A percentile compares a stretch with the other conserved stretches of the same genome.
Conservation (phyloP, 805 yeast species). For the Candida takata region DNA sequence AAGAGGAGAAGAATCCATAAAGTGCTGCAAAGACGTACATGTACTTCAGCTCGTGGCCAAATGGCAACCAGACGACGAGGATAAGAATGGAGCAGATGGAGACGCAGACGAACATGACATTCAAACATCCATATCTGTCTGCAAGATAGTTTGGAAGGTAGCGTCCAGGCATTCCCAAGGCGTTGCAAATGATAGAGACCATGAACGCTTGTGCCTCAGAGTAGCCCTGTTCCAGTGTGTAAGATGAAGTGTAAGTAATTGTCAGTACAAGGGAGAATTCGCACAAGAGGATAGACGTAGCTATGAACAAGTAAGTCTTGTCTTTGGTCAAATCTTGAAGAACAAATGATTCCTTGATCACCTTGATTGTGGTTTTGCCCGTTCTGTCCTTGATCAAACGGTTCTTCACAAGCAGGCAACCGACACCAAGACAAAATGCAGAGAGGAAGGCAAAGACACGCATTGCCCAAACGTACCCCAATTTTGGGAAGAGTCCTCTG, state of each 20-base stretch:
- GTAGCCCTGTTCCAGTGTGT: slow-evolving; percentile 39
- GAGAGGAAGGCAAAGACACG: slow-evolving; percentile 39
- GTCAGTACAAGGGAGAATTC: slow-evolving; percentile 34
- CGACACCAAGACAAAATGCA: slow-evolving; percentile 15
- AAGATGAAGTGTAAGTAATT: slow-evolving; percentile 45
- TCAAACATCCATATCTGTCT: slow-evolving; percentile 35
- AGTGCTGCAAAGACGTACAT: slow-evolving; percentile 47
- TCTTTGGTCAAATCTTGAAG: slow-evolving; percentile 12
- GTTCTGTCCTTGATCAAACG: slow-evolving; percentile 22
- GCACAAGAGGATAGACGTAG: slow-evolving; percentile 17
- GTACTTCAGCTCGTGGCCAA: slow-evolving; percentile 37
- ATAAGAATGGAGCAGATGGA: slow-evolving; percentile 38
- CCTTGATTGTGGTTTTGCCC: neutral
- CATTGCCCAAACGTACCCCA: slow-evolving; percentile 48
- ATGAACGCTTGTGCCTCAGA: slow-evolving; percentile 33
- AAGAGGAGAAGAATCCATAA: slow-evolving; percentile 55
- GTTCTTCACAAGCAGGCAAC: slow-evolving; percentile 31
- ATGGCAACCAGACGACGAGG: slow-evolving; percentile 58
- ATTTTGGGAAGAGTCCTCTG: slow-evolving; percentile 27
- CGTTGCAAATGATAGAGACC: slow-evolving; percentile 38
- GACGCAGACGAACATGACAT: slow-evolving; percentile 29
- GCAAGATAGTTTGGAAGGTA: slow-evolving; percentile 35
- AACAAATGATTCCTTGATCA: slow-evolving; percentile 7
- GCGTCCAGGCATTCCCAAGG: slow-evolving; percentile 35
- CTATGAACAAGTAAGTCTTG: slow-evolving; percentile 36